Conservation (phyloP, 2,329 filamentous ascomycete species). For the Fusarium begoniae region DNA sequence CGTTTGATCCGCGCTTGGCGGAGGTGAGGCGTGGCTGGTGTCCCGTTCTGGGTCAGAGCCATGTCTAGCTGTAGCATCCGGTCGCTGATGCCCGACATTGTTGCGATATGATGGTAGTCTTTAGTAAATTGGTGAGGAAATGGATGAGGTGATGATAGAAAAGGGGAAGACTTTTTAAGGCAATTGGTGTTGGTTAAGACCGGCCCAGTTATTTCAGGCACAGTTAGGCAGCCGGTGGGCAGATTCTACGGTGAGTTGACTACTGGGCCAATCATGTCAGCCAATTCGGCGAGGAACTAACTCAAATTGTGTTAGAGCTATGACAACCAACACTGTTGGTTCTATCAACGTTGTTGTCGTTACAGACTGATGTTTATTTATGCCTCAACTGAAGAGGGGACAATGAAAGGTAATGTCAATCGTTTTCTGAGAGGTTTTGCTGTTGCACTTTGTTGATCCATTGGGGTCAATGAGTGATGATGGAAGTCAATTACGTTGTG, state of each 20-base stretch:
- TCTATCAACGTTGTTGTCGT: background rate
- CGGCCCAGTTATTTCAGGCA: background rate
- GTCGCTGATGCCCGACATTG: background rate
- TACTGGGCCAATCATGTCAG: fast-evolving
- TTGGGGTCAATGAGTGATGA: too few species aligned
- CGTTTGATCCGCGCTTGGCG: background rate
- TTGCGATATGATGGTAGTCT: background rate
- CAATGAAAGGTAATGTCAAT: fast-evolving
- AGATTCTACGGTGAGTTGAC: background rate
- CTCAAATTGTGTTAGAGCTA: background rate
- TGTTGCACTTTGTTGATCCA: fast-evolving
- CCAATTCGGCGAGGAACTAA: background rate
- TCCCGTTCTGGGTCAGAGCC: conserved; percentile 9
- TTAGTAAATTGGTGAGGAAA: fast-evolving
- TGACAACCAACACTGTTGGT: background rate
- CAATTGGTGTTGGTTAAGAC: background rate
- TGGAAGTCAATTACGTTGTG: fast-evolving
- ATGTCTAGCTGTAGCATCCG: conserved; percentile 5
- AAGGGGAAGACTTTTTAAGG: background rate
- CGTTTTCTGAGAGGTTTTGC: too few species aligned
- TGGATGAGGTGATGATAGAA: background rate
- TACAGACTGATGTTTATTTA: background rate
- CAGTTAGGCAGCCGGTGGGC: background rate
- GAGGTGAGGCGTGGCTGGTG: background rate
- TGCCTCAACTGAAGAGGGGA: background rate